Percentiles rank a stretch among this genome's conserved stretches.
phyloP scores from a whole-genome alignment of 345 rosid species.

The Lagerstroemia speciosa region DNA sequence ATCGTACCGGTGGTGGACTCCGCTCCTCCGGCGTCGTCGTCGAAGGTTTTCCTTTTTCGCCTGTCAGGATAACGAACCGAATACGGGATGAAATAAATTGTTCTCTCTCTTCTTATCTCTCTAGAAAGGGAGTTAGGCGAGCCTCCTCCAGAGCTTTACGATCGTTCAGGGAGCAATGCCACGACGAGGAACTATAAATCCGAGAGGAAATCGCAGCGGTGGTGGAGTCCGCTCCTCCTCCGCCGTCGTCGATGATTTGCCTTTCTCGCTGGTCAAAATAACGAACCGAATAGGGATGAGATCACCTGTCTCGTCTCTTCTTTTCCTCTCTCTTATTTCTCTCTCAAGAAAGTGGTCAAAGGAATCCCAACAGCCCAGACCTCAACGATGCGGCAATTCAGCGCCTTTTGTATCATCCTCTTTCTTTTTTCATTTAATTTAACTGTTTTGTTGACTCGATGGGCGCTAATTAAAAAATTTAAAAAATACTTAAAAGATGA shows the following conservation, averaged over 20 bases:
- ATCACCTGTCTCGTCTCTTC: too few species aligned
- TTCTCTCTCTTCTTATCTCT: background rate
- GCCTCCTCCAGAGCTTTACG: background rate
- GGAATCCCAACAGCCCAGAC: background rate
- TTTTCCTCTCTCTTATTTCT: background rate
- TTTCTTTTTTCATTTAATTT: background rate
- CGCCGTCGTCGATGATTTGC: background rate
- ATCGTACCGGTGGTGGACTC: too few species aligned
- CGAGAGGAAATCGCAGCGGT: too few species aligned
- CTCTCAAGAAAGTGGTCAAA: conserved; percentile 5
- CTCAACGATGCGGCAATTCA: conserved; percentile 2
- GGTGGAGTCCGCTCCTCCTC: background rate
- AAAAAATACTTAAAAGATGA: background rate
- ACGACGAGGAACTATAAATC: too few species aligned
- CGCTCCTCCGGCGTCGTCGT: background rate
- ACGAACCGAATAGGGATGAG: background rate
- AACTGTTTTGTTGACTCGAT: background rate
- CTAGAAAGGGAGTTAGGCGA: conserved; percentile 1
- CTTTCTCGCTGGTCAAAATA: background rate
- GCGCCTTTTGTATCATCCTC: background rate
- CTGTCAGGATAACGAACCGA: background rate
- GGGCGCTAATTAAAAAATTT: background rate
- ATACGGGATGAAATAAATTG: background rate
- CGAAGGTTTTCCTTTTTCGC: background rate
- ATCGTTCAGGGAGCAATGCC: too few species aligned